Percentiles rank a stretch among this genome's conserved stretches.
Evolutionary conservation across 176 grass and related monocot genomes (phyloP).

Genomic region (Juncus effusus): DNA sequence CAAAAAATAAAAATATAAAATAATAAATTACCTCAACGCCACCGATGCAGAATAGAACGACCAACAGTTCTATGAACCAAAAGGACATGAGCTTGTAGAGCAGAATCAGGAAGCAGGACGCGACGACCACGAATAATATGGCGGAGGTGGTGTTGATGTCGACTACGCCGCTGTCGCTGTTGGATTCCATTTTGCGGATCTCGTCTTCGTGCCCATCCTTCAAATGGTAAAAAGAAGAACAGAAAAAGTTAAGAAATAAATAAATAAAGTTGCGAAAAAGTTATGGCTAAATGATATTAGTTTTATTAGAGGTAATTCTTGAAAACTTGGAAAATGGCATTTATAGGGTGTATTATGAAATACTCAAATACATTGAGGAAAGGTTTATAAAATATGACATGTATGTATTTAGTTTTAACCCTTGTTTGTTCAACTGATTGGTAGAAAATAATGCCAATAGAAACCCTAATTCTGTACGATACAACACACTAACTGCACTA

Average conservation of each 20-base stretch:
- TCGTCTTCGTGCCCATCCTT: constrained; percentile 75
- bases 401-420: no score
- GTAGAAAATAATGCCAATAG: no score
- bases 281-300: no score
- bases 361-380: no score
- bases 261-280: constrained; percentile 10
- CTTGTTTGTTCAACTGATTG: no score
- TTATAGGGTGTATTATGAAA: no score
- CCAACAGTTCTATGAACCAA: constrained; percentile 96
- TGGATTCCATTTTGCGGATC: constrained; percentile 39
- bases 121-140: constrained; percentile 79
- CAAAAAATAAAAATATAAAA: constrained; percentile 15
- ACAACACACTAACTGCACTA: no score
- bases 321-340: no score
- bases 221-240: constrained; percentile 17
- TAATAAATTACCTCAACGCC: constrained; percentile 75
- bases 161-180: constrained; percentile 63
- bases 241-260: constrained; percentile 24
- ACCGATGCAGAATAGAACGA: constrained; percentile 94
- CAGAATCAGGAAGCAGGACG: constrained; percentile 85
- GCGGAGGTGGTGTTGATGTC: constrained; percentile 87
- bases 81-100: constrained; percentile 88
- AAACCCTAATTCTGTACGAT: no score
- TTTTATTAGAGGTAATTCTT: no score
- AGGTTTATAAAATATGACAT: no score